Conservation (phyloP, 2,329 filamentous ascomycete genomes). For the Fusarium brachygibbosum region DNA sequence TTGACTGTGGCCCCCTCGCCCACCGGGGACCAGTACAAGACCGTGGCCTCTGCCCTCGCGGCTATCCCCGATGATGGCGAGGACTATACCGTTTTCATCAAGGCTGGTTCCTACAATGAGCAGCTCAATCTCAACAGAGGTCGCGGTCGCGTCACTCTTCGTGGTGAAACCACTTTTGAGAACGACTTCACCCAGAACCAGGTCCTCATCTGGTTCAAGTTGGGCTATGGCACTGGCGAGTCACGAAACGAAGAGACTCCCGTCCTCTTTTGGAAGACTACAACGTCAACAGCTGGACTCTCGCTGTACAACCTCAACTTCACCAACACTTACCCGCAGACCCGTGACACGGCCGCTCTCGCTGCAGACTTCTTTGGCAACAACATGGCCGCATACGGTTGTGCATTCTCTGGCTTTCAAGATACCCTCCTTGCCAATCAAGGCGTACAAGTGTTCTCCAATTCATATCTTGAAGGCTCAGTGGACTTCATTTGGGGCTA, state of each 20-base stretch:
- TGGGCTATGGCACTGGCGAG: conserved; percentile 53
- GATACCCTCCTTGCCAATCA: conserved; percentile 63
- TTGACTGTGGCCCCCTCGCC: conserved; percentile 53
- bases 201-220: conserved; percentile 40
- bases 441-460: conserved; percentile 62
- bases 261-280: conserved; percentile 61
- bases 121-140: conserved; percentile 36
- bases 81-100: conserved; percentile 44
- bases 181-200: conserved; percentile 44
- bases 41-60: conserved; percentile 59
- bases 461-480: conserved; percentile 52
- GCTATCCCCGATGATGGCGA: conserved; percentile 53
- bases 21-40: conserved; percentile 56
- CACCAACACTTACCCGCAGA: conserved; percentile 61
- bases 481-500: conserved; percentile 50
- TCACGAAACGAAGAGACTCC: conserved; percentile 59
- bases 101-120: conserved; percentile 45
- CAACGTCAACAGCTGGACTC: conserved; percentile 59
- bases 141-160: conserved; percentile 35
- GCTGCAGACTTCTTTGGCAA: conserved; percentile 54
- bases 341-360: conserved; percentile 58
- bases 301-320: conserved; percentile 73
- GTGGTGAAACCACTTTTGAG: conserved; percentile 41
- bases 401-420: conserved; percentile 62
- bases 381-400: conserved; percentile 56